Evolutionary conservation across 306 rosid genomes (phyloP).

Genomic region (Heteromeles arbutifolia): DNA sequence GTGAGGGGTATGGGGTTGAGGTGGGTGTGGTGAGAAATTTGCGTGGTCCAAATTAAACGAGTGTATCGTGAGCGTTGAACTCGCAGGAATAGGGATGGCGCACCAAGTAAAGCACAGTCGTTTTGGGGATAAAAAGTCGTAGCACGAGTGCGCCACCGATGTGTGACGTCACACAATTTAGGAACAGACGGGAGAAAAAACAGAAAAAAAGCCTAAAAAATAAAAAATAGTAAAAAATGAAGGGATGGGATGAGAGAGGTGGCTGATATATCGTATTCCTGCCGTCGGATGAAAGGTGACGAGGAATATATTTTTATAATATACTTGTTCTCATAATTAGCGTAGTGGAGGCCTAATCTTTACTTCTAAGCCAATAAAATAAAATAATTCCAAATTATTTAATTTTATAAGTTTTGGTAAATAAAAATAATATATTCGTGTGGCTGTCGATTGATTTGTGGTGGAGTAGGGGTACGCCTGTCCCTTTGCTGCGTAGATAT

Average conservation of each 20-base stretch:
- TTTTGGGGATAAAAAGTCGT: neutral
- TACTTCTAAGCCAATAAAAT: constrained; percentile 22
- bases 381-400: neutral
- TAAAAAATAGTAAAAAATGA: neutral
- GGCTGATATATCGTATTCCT: neutral
- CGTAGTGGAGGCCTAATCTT: neutral
- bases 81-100: neutral
- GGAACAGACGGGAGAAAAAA: neutral
- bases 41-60: neutral
- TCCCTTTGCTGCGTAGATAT: constrained; percentile 14
- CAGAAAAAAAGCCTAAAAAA: neutral
- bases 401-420: neutral
- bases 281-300: constrained; percentile 1
- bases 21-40: neutral
- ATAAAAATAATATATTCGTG: neutral
- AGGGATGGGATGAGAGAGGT: neutral
- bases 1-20: neutral
- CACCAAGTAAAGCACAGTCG: neutral
- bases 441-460: constrained; percentile 37
- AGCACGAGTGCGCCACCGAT: constrained; percentile 7
- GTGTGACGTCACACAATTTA: neutral
- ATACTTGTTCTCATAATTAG: neutral
- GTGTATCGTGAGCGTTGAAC: neutral
- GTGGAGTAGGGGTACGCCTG: constrained; percentile 20
- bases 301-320: neutral